Base-by-base conservation (phyloP, 2,329 filamentous ascomycete species). In the Ceratocystis harringtonii region DNA sequence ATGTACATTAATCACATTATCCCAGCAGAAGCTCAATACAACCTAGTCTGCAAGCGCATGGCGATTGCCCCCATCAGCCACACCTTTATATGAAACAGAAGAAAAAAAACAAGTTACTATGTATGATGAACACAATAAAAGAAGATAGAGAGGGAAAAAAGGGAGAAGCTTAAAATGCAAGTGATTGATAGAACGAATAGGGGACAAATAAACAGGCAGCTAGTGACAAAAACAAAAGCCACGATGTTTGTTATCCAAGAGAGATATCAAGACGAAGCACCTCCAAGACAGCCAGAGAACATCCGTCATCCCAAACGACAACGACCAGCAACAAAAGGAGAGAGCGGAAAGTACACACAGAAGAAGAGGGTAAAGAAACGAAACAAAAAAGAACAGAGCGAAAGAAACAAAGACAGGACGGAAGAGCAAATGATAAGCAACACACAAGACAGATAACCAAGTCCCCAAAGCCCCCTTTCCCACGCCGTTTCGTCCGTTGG, bases 191-290 rank as follows among this genome's bases (percentile, higher is more conserved):
- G 55, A 58, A 15, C 48, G 28, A 30, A 17, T 19, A 32, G n/a
- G 55, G n/a, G 30, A 36, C 55, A 58, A 36, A 58, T 32, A 30
- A 17, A 57, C 28, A 28, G 17, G 10, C 48, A 28, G 48, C 19
- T 12, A 52, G 10, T 25, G 12, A 52, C 48, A 58, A 52, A 52
- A 58, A 58, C 25, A 58, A 58, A 30, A 58, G 55, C 55, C 55
- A 58, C 55, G 2, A 58, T 58, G 28, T 58, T 58, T 58, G 55
- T 58, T 58, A 36, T 58, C 55, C 55, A 58, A 36, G 55, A 58
- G 25, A 58, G 55, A 58, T 58, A 58, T 58, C 55, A 58, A 58
- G 28, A 58, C 55, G 55, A 22, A 58, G 55, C 55, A 58, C 55
- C 55, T 58, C 55, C 55, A 58, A 58, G 32, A 58, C 55, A 58